phyloP scores from a whole-genome alignment of 768 basidiomycete species.

The Amanita jacksonii region DNA sequence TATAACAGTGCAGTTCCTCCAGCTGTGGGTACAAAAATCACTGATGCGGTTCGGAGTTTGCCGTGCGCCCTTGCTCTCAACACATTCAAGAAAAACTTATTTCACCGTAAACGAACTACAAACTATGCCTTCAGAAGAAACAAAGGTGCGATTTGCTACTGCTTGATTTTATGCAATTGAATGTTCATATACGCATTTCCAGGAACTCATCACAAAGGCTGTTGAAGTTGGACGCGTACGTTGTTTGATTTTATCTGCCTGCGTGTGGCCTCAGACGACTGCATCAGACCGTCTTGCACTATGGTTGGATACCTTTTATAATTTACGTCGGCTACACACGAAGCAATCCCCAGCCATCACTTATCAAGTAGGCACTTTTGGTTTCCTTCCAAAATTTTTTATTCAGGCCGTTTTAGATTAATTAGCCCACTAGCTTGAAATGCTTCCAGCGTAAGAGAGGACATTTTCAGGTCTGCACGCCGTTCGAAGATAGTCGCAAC shows the following conservation, averaged over 20 bases:
- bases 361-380: conserved; percentile 75
- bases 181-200: too few relatives aligned
- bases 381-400: neutral
- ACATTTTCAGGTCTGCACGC: too few relatives aligned
- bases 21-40: too few relatives aligned
- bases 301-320: conserved; percentile 93
- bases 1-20: too few relatives aligned
- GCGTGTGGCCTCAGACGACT: neutral
- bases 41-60: conserved; percentile 26
- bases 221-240: conserved; percentile 76
- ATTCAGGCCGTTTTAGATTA: conserved; percentile 40
- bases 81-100: conserved; percentile 15
- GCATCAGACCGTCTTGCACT: conserved; percentile 77
- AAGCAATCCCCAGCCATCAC: conserved; percentile 87
- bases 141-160: conserved; percentile 47
- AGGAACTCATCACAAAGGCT: conserved; percentile 80
- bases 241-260: conserved; percentile 12
- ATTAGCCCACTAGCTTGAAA: conserved; percentile 86
- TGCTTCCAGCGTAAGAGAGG: too few relatives aligned
- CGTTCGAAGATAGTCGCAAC: neutral
- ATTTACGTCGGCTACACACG: conserved; percentile 92
- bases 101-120: too few relatives aligned
- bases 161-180: neutral
- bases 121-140: conserved; percentile 83
- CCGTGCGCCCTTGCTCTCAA: conserved; percentile 21